Evolutionary conservation across 495 filamentous ascomycete genomes (phyloP).

Genomic region (Apiosordaria backusii): DNA sequence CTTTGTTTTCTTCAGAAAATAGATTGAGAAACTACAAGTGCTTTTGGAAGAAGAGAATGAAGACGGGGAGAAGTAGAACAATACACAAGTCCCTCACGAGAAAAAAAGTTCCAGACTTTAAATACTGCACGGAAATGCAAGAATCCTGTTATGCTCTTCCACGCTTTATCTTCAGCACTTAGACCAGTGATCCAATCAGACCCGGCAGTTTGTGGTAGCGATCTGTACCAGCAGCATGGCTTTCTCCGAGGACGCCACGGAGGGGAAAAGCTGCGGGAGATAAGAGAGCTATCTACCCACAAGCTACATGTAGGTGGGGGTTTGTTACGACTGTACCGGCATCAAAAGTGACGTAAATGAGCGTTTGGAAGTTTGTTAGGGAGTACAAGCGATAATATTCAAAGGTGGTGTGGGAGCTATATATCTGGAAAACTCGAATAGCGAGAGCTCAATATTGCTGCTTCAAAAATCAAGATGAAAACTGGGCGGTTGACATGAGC

Average conservation of each 20-base stretch:
- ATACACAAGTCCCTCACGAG: background rate
- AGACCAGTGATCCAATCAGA: background rate
- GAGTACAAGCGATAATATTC: too few relatives aligned
- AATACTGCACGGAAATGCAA: background rate
- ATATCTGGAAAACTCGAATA: too few relatives aligned
- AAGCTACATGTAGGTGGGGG: too few relatives aligned
- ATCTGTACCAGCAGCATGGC: background rate
- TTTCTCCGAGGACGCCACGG: conserved; percentile 1
- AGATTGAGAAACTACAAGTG: background rate
- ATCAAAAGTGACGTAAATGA: background rate
- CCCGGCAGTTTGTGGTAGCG: background rate
- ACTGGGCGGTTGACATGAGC: too few relatives aligned
- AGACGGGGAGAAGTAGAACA: background rate
- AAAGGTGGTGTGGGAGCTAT: too few relatives aligned
- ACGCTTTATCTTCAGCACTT: background rate
- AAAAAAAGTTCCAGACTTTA: background rate
- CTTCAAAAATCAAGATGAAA: too few relatives aligned
- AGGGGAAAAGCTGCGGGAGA: background rate
- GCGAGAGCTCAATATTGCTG: too few relatives aligned
- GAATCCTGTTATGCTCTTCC: background rate
- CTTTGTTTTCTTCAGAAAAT: background rate
- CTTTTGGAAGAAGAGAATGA: background rate
- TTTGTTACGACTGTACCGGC: background rate
- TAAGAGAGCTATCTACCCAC: background rate
- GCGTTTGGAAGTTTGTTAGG: background rate